phyloP scores from a whole-genome alignment of 768 basidiomycete species.

The Amanita pallidorosea region DNA sequence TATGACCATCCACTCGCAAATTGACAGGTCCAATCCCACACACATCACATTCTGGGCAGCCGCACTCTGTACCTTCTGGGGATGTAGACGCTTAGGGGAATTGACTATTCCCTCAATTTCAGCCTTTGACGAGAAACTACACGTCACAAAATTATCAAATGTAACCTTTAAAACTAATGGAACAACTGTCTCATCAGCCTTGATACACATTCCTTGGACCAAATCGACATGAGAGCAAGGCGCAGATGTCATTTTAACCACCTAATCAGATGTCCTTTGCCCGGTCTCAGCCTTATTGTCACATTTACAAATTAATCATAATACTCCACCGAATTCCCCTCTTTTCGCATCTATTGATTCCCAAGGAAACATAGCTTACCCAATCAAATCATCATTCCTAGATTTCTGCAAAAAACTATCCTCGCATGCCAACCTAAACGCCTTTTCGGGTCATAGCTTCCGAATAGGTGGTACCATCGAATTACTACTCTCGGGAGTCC shows the following conservation, averaged over 20 bases:
- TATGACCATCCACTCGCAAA: constrained; percentile 4
- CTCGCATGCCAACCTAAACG: constrained; percentile 16
- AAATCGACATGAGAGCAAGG: constrained; percentile 13
- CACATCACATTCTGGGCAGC: constrained; percentile 16
- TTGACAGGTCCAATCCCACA: constrained; percentile 10
- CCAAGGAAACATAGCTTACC: not conserved
- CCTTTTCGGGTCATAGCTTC: too few species aligned
- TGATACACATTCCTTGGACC: constrained; percentile 17
- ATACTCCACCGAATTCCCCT: constrained; percentile 2
- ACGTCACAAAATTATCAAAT: constrained; percentile 1
- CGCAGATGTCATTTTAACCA: constrained; percentile 13
- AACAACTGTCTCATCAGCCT: not conserved
- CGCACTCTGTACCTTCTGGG: constrained; percentile 15
- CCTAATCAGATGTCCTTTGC: constrained; percentile 10
- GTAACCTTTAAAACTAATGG: not conserved
- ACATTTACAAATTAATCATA: constrained; percentile 10
- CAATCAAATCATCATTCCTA: not conserved
- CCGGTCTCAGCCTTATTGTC: constrained; percentile 14
- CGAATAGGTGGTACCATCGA: constrained; percentile 20
- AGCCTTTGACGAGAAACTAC: constrained; percentile 2
- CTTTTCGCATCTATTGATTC: constrained; percentile 6
- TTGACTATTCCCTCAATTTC: constrained; percentile 2
- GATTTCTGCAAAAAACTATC: not conserved
- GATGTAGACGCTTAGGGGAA: constrained; percentile 10
- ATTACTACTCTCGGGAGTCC: constrained; percentile 13